Percentiles rank a stretch among this genome's conserved stretches.
Conservation (phyloP, 345 rosid genomes). For the Bruguiera parviflora region DNA sequence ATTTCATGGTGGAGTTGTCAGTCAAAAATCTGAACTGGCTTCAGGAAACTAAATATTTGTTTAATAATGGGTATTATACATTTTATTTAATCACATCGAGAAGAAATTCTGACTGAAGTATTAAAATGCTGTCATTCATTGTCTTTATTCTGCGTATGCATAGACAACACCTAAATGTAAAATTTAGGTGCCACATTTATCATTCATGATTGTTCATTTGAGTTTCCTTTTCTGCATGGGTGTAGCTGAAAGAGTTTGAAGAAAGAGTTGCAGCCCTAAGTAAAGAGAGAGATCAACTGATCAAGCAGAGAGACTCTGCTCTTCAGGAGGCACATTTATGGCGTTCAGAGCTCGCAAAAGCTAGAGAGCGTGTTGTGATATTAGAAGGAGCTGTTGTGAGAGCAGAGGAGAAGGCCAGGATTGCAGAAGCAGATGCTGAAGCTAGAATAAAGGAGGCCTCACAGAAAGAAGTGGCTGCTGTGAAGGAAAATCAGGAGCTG, state of each 20-base stretch:
- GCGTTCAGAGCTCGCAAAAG: slow-evolving; percentile 97
- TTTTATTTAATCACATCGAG: too few relatives aligned
- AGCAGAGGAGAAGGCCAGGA: slow-evolving; percentile 91
- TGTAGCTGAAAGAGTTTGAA: slow-evolving; percentile 72
- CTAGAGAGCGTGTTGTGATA: slow-evolving; percentile 86
- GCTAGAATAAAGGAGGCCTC: slow-evolving; percentile 76
- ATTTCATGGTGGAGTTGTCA: neutral
- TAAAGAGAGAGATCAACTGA: slow-evolving; percentile 71
- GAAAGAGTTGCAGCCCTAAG: slow-evolving; percentile 52
- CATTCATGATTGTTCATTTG: neutral
- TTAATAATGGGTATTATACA: too few relatives aligned
- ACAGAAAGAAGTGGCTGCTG: slow-evolving; percentile 64
- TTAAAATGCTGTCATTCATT: neutral
- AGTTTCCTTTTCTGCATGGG: slow-evolving; percentile 11
- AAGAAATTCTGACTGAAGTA: neutral
- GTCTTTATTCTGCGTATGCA: too few relatives aligned
- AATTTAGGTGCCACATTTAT: too few relatives aligned
- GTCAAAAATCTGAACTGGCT: too few relatives aligned
- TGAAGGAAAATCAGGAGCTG: slow-evolving; percentile 88
- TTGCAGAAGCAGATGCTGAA: slow-evolving; percentile 72
- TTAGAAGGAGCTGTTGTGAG: slow-evolving; percentile 86
- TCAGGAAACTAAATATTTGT: too few relatives aligned
- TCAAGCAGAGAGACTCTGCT: slow-evolving; percentile 91
- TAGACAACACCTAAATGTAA: too few relatives aligned
- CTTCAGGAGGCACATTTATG: slow-evolving; percentile 88